A percentile compares a stretch with the other conserved stretches of the same genome.
Conservation (phyloP, 1,284 basidiomycete species). For the Cutaneotrichosporon sp. region DNA sequence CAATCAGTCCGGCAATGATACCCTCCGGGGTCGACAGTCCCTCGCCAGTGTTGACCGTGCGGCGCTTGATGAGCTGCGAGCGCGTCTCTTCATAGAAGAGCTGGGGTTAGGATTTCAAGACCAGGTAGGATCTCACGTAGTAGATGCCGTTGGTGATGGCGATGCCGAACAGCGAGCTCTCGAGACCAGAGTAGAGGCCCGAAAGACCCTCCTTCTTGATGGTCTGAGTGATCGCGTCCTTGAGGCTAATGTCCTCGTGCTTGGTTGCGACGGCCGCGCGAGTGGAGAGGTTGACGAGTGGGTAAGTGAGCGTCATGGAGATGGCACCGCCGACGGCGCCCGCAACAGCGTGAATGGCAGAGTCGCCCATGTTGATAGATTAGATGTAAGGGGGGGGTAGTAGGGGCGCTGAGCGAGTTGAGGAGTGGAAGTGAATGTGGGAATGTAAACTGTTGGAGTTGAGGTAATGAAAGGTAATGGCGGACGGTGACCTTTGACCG, state of each 20-base stretch:
- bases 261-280: conserved; percentile 87
- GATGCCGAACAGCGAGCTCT: conserved; percentile 83
- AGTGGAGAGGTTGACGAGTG: conserved; percentile 87
- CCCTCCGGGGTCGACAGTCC: conserved; percentile 78
- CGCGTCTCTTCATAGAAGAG: conserved; percentile 58
- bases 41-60: conserved; percentile 52
- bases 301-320: conserved; percentile 70
- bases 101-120: neutral
- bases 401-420: neutral
- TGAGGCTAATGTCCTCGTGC: conserved; percentile 53
- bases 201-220: conserved; percentile 79
- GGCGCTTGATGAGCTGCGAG: conserved; percentile 54
- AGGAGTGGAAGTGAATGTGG: neutral
- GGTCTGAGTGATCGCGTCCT: conserved; percentile 63
- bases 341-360: conserved; percentile 81
- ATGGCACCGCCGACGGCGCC: conserved; percentile 88
- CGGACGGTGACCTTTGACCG: too few species aligned
- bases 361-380: conserved; percentile 59
- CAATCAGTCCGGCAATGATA: conserved; percentile 83
- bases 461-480: neutral
- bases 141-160: conserved; percentile 82
- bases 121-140: conserved; percentile 32
- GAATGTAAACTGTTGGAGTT: neutral
- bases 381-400: neutral
- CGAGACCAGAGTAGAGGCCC: conserved; percentile 85